phyloP scores from a whole-genome alignment of 2,329 filamentous ascomycete species.

The Paramyrothecium roridum region DNA sequence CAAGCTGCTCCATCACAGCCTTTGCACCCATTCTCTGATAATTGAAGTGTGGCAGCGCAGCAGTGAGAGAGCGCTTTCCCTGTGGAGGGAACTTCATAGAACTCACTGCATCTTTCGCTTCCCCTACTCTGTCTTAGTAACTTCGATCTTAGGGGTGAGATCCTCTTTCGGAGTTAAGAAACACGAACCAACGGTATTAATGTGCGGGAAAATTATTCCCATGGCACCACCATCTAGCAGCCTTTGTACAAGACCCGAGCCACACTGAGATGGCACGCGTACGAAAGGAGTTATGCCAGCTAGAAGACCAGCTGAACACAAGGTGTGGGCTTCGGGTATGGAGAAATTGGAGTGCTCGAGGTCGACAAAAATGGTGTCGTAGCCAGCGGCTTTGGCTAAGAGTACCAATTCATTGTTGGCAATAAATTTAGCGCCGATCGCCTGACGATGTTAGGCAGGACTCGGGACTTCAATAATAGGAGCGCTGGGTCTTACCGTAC shows the following conservation, averaged over 20 bases:
- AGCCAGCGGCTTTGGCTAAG: too few relatives aligned
- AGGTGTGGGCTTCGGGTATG: conserved; percentile 17
- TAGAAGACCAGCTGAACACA: conserved; percentile 11
- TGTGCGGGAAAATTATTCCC: conserved; percentile 18
- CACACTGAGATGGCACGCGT: conserved; percentile 24
- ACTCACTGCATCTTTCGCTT: not conserved
- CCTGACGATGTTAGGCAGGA: too few relatives aligned
- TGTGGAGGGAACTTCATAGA: not conserved
- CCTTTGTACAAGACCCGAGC: conserved; percentile 24
- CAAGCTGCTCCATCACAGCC: conserved; percentile 8
- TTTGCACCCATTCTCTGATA: not conserved
- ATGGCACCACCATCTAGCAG: conserved; percentile 26
- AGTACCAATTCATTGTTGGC: too few relatives aligned
- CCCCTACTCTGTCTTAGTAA: not conserved
- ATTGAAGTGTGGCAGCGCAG: not conserved
- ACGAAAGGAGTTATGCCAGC: conserved; percentile 25
- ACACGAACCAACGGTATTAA: too few relatives aligned
- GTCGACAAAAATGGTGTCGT: conserved; percentile 26
- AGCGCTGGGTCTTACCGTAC: too few relatives aligned
- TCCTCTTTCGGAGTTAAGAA: not conserved
- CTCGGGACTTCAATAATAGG: too few relatives aligned
- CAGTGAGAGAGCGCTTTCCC: not conserved
- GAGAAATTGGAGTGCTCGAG: conserved; percentile 29
- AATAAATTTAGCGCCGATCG: too few relatives aligned
- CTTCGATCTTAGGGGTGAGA: too few relatives aligned